Evolutionary conservation across 441 rosid species (phyloP), one percentile per base, ranked within the genome.

Genomic region (Macaranga tanarius): DNA sequence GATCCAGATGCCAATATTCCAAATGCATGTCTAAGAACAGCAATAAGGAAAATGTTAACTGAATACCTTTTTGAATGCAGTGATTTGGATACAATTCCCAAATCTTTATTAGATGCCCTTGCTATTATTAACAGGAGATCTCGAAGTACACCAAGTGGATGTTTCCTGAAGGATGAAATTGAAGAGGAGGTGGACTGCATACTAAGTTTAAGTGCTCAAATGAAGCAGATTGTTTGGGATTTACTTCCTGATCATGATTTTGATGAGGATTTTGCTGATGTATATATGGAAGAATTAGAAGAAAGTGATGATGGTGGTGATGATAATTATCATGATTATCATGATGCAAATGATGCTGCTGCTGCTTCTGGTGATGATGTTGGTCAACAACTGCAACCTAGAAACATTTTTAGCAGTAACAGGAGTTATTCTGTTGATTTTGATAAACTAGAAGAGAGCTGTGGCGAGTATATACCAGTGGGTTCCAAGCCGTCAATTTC

Each of bases 11-110:
- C 82, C 28, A 76, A 85, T 77, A 31, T 90, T 60, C 69, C 91
- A 28, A 86, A 84, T 52, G 69, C 76, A 40, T 55, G 73, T 62
- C 79, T 92, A 67, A 81, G 92, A 70, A 82, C 86, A 70, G 84
- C 92, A 22, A 75, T 90, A 19, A 89, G 74, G 70, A 85, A 84
- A 69, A 60, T 89, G 84, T 73, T 95, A 55, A 83, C 79, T 22
- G 91, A 85, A 42, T 89, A 86, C 86, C 93, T 95, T 62, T 91
- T 86, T 74, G 89, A 91, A 83, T 88, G 92, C 73, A 65, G 79
- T 83, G 92, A 89, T 69, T 81, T 90, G 84, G 84, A 81, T 67
- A 45, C 73, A 26, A 77, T 91, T 74, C 97, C 97, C 7, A 78
- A 81, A 63, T 86, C 92, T 74, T 81, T 95, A 58, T 65, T 71